Base-by-base conservation (phyloP, 2,329 filamentous ascomycete genomes). In the Bretziella fagacearum region DNA sequence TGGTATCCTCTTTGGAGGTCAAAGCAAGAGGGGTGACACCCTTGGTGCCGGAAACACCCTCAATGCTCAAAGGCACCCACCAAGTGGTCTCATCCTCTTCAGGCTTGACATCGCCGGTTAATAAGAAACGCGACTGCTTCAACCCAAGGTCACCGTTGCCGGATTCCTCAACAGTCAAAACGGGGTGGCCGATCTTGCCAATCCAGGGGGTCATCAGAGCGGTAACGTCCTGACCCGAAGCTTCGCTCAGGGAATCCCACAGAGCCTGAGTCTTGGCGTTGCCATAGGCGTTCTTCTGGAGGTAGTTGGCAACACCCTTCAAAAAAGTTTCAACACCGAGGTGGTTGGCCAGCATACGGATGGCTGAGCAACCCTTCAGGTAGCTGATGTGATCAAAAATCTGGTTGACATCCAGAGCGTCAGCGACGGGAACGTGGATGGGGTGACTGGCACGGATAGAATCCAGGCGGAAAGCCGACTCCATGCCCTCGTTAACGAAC, bases 381-480 rank as follows among this genome's bases (percentile, higher is more conserved):
- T 96, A 98, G 64, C 84, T 93, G 63, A 98, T 96, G 60, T 81
- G 76, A 61, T 98, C 91, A 58, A 98, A 98, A 54, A 96, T 93
- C 62, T 98, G 91, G 62, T 96, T 93, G 54, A 96, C 85, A 56
- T 96, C 91, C 8, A 96, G 74, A 25, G 87, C 91, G 60, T 95
- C 87, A 55, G 79, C 79, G 25, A 98, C 91, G 0, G 86, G 84
- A 5, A 98, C 91, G 62, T 98, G 89, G 55, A 98, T 95, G 6
- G 91, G 84, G 62, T 98, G 91, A 43, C 86, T 94, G 35, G 85
- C 84, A 40, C 91, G 81, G 54, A 98, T 76, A 39, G 84, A 79
- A 58, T 98, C 91, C 25, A 98, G 76, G 54, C 79, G 74, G 63
- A 95, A 93, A 49, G 89, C 89, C 68, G 77, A 78, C 71, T 94